Base-by-base conservation (phyloP, 2,329 filamentous ascomycete species). In the Plenodomus lindquistii region DNA sequence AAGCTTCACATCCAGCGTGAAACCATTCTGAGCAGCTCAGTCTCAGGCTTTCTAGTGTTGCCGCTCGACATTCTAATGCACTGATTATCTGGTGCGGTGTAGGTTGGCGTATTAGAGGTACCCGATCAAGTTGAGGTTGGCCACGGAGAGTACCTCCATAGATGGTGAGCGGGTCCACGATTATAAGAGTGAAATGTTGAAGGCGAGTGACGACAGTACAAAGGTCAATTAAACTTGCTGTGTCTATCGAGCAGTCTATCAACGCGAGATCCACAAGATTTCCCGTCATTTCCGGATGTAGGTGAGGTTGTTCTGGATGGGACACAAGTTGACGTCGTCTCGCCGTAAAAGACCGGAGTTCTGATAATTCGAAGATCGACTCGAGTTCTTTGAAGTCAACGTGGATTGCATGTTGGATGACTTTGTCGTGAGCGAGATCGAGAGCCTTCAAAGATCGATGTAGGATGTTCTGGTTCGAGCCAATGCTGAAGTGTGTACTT, bases 11-110 rank as follows among this genome's bases (percentile, higher is more conserved):
- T 20, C 40, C 40, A 16, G 27, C 15, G n/a, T 42, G 40, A 20
- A 24, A 37, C 40, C 40, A 42, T 19, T 42, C 40, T 19, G 34
- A 42, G 10, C 35, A 35, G 27, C 36, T 19, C 2, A 42, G 29
- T 16, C 36, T 31, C 13, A 42, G 16, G 16, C 35, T 21, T 22
- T 36, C 17, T 18, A 42, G 40, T 13, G 40, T 42, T 2, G n/a
- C 19, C 8, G 16, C 18, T n/a, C 22, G 18, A 19, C 18, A 24
- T 4, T n/a, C 8, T 1, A 42, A 11, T 4, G 31, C 31, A 18
- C 21, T 19, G 11, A 42, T 18, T 4, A 36, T 13, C 13, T 42
- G 31, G 7, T 11, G 20, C 21, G 40, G 40, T 17, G 40, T 42
- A 7, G 40, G 40, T 13, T 35, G 40, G 5, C 40, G 40, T 8